Evolutionary conservation across 805 yeast species (phyloP), one percentile per base, ranked within the genome.

Genomic region (Myxozyma kluyveri): DNA sequence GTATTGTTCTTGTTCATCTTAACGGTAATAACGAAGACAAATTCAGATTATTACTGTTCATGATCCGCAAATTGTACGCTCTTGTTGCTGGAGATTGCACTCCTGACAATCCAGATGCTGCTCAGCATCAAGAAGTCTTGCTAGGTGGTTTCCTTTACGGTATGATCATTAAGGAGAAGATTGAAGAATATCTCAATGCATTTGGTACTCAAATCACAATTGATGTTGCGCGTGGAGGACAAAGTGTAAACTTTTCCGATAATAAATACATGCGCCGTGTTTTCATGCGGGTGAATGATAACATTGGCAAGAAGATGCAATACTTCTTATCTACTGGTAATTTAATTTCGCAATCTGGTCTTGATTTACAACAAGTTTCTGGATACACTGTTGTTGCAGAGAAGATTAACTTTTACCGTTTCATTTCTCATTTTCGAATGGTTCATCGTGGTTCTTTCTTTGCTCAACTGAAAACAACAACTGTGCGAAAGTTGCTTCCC

Each of bases 401-500:
- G 73, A 93, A 93, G 72, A 93, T 93, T 72, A 93, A 93, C 69
- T 93, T 89, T 78, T 86, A 93, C 72, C 85, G 99, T 67, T 93
- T 93, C 75, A 83, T 93, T 60, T 84, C 98, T n/a, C 99, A 93
- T 75, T 93, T 93, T 79, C 78, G 99, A 73, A 93, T 93, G 99
- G 98, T 93, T 47, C 99, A 93, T 72, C 86, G 99, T 81, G 99
- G 99, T 72, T 88, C 98, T 60, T 93, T 93, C 83, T 93, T 93
- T 69, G 97, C 99, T 41, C 96, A 91, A 70, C 79, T 93, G 73
- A 93, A 93, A 69, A 93, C 99, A 38, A 93, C 99, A 22, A 86
- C 98, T 1, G 99, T 93, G 44, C 83, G 99, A 75, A 93, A 93
- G 70, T 75, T 93, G 64, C 78, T 93, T 52, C 99, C 99, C 0